These are phyloP conservation scores for Russula sp. DNA, from an alignment of 768 basidiomycete species.

Conservation along the genomic window DNA sequence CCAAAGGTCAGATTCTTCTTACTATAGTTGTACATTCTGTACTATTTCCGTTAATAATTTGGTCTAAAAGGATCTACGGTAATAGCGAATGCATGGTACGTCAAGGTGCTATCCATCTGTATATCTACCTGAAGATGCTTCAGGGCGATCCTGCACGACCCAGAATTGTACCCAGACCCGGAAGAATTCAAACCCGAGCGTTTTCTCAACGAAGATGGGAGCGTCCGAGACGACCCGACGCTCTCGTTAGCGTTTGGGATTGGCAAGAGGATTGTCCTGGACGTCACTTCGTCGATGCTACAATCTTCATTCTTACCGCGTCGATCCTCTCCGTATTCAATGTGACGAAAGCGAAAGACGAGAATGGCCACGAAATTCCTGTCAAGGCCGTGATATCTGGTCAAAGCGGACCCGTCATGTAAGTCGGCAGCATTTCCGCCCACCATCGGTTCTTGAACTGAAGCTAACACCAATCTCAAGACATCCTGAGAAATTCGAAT, in stretches of 20 bases:
- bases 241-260: background rate
- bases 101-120: no score
- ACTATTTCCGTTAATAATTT: background rate
- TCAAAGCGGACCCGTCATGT: background rate
- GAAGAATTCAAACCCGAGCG: constrained; percentile 1
- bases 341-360: background rate
- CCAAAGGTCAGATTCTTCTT: background rate
- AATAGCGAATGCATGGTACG: background rate
- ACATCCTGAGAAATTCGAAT: background rate
- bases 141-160: constrained; percentile 1
- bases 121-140: background rate
- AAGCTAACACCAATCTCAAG: background rate
- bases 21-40: background rate
- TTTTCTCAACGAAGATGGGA: constrained; percentile 1
- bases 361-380: background rate
- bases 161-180: background rate
- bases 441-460: background rate
- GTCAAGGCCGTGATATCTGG: background rate
- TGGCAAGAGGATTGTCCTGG: constrained; percentile 6
- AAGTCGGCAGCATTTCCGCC: background rate
- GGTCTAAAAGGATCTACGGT: background rate
- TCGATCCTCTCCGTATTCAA: background rate
- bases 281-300: background rate
- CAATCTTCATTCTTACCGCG: background rate
- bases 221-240: background rate